Base-by-base conservation (phyloP, 2,329 filamentous ascomycete species). In the Didymella keratinophila region DNA sequence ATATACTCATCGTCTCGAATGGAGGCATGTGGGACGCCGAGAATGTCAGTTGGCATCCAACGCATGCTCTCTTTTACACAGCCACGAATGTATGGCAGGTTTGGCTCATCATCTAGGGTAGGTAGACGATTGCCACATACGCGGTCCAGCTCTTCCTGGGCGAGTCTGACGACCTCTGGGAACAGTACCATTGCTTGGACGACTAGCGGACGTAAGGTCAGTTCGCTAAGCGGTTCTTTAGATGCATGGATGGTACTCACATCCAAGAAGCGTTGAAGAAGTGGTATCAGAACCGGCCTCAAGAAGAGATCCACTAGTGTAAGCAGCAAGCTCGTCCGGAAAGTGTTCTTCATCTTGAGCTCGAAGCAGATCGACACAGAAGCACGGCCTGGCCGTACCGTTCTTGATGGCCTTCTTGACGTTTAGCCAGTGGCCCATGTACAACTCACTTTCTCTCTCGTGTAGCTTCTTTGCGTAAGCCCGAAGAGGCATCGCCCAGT, bases 391-490 rank as follows among this genome's bases (percentile, higher is more conserved):
- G 12, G 52, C 43, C 1, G 56, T 54, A 3, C 60, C 61, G 7
- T 54, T 34, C 18, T 59, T 36, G 23, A 60, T 55, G 4, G n/a
- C 46, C 14, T 41, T 51, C 50, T 73, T 73, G 1, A 64, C 64
- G 1, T 60, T 45, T 16, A 71, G 36, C 65, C 67, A 73, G 48
- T 71, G 67, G 9, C 61, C 46, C 0, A 66, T 39, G 21, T 71
- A 73, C 3, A 71, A 55, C 5, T 60, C 70, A n/a, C 75, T 77
- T 59, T 85, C 82, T 2, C 72, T 68, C 34, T 70, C 58, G 52
- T 84, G 82, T 0, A 83, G 62, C 18, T 76, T 65, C 52, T 76
- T 79, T 0, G 80, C 81, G 25, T 79, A 73, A 25, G 64, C 69
- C 21, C 74, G 73, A 21, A 73, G 64, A 0, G 81, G 80, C n/a